Evolutionary conservation across 176 grass and related monocot genomes (phyloP).

Genomic region (Musa troglodytarum): DNA sequence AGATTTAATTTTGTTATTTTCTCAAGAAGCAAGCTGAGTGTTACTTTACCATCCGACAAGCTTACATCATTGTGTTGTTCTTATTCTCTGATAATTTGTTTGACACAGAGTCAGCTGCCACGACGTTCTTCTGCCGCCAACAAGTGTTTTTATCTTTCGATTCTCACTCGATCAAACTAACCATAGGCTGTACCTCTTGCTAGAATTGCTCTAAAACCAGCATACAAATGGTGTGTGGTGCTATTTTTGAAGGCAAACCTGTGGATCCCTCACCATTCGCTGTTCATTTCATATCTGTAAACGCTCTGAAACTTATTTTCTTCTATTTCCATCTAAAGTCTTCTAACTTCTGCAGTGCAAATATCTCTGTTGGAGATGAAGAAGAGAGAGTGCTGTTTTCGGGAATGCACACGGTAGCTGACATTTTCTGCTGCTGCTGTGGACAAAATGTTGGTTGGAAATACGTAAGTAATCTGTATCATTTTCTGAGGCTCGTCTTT

Average conservation of each 20-base stretch:
- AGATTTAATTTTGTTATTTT: too few relatives aligned
- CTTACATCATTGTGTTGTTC: too few relatives aligned
- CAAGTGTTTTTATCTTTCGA: too few relatives aligned
- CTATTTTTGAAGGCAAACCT: not conserved
- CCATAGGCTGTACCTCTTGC: not conserved
- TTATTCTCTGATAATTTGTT: too few relatives aligned
- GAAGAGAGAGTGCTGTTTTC: conserved; percentile 20
- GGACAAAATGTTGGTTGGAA: conserved; percentile 28
- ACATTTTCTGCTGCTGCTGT: conserved; percentile 22
- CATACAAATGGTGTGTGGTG: not conserved
- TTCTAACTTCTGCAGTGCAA: not conserved
- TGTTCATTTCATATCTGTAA: not conserved
- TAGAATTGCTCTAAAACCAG: not conserved
- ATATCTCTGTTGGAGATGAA: not conserved
- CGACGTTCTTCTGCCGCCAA: too few relatives aligned
- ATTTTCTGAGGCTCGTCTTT: not conserved
- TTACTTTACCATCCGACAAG: too few relatives aligned
- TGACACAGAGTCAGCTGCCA: too few relatives aligned
- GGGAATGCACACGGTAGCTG: conserved; percentile 14
- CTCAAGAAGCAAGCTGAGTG: too few relatives aligned
- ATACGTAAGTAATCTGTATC: conserved; percentile 2
- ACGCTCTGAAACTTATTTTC: not conserved
- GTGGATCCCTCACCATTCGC: not conserved
- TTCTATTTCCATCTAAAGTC: not conserved
- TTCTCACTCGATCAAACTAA: too few relatives aligned